A percentile compares a stretch with the other conserved stretches of the same genome.
These are phyloP conservation scores for Phytopythium oedochilum DNA, from an alignment of 352 stramenopile species.

Conservation along the genomic window DNA sequence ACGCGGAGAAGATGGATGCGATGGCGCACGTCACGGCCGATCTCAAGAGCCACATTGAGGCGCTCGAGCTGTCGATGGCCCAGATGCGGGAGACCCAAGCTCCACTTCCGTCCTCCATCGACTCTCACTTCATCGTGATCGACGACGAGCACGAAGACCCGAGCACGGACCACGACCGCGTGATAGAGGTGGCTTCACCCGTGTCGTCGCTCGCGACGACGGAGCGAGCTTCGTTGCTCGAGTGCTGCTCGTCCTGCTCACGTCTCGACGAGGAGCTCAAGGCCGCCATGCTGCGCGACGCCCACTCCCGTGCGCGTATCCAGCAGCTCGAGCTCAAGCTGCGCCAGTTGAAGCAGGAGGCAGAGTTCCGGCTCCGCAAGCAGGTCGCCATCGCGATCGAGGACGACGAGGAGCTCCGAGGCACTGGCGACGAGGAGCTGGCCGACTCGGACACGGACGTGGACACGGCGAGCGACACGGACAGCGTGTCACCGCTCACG, in stretches of 20 bases:
- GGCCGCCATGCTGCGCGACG: constrained; percentile 17
- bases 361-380: constrained; percentile 5
- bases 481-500: constrained; percentile 6
- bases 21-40: constrained; percentile 30
- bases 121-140: constrained; percentile 19
- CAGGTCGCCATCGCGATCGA: not conserved
- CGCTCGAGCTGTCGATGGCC: constrained; percentile 7
- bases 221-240: constrained; percentile 1
- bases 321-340: constrained; percentile 25
- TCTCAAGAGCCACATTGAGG: constrained; percentile 30
- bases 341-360: constrained; percentile 2
- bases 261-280: constrained; percentile 25
- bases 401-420: constrained; percentile 37
- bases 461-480: constrained; percentile 6
- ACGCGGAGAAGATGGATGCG: constrained; percentile 27
- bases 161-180: not conserved
- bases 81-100: too few species aligned
- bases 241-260: constrained; percentile 1
- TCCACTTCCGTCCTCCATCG: too few species aligned
- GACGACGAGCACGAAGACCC: constrained; percentile 2
- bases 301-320: constrained; percentile 25
- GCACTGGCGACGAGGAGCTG: constrained; percentile 17
- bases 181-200: constrained; percentile 14
- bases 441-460: constrained; percentile 3
- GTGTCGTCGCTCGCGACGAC: constrained; percentile 4